These are phyloP conservation scores for Ceratocystis smalleyi DNA, from an alignment of 2,329 filamentous ascomycete species.

Conservation along the genomic window DNA sequence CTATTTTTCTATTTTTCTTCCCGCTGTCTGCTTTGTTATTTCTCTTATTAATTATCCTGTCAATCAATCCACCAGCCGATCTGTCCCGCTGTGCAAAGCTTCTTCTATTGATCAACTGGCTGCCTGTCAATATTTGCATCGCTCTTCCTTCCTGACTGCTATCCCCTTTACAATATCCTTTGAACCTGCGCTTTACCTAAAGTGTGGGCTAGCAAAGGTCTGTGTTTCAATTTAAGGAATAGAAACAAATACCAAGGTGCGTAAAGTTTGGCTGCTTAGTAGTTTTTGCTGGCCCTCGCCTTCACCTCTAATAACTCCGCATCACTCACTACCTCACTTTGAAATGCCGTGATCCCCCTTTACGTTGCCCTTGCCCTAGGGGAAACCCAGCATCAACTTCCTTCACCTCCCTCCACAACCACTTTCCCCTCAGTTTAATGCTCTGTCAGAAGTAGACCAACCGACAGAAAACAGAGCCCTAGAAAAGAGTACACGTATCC, in stretches of 20 bases:
- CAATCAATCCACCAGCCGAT: neutral
- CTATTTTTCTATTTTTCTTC: neutral
- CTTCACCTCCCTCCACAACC: neutral
- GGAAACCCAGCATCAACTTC: neutral
- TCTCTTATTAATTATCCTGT: neutral
- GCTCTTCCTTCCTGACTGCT: neutral
- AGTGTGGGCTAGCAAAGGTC: neutral
- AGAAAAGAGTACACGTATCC: constrained; percentile 4
- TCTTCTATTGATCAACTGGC: neutral
- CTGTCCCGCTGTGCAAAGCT: neutral
- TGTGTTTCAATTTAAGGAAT: neutral
- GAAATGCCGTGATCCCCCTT: neutral
- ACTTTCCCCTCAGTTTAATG: neutral
- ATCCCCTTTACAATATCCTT: neutral
- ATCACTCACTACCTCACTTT: neutral
- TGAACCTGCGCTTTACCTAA: neutral
- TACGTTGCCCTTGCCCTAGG: neutral
- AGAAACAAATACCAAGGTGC: neutral
- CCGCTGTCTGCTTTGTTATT: neutral
- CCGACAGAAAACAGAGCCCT: neutral
- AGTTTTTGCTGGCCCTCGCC: neutral
- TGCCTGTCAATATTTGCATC: neutral
- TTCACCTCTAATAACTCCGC: neutral
- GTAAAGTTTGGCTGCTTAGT: neutral
- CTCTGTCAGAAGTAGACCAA: neutral